Percentiles rank a stretch among this genome's conserved stretches.
phyloP scores from a whole-genome alignment of 768 basidiomycete species.

The Lanmaoa rubissima region DNA sequence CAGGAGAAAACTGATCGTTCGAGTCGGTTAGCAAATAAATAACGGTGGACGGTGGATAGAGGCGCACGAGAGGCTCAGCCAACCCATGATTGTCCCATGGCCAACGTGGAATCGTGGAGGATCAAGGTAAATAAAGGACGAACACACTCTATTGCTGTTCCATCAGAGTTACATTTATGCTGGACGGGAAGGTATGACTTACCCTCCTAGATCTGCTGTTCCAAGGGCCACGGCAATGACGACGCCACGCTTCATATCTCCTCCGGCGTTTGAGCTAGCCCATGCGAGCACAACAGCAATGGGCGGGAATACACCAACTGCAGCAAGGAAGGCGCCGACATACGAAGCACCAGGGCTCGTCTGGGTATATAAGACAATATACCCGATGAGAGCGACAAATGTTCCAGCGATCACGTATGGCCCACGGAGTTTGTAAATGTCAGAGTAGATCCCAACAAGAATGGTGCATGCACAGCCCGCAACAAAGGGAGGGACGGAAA shows the following conservation, averaged over 20 bases:
- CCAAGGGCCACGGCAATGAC: constrained; percentile 55
- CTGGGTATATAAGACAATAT: constrained; percentile 45
- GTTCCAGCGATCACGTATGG: constrained; percentile 47
- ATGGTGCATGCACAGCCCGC: constrained; percentile 46
- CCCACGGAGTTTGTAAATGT: constrained; percentile 43
- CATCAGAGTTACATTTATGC: constrained; percentile 4
- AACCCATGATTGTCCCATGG: too few relatives aligned
- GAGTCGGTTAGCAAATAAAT: constrained; percentile 31
- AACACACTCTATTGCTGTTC: too few relatives aligned
- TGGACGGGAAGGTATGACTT: constrained; percentile 20
- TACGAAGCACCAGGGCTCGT: constrained; percentile 33
- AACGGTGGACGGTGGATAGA: too few relatives aligned
- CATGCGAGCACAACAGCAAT: constrained; percentile 51
- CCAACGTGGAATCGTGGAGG: too few relatives aligned
- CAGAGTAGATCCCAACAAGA: constrained; percentile 40
- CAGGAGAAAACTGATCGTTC: constrained; percentile 37
- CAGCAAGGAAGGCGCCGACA: constrained; percentile 47
- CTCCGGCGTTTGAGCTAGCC: constrained; percentile 54
- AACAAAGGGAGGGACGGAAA: constrained; percentile 51
- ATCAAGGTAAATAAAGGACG: too few relatives aligned
- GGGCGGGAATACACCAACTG: constrained; percentile 55
- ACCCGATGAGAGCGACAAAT: constrained; percentile 48
- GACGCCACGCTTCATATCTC: constrained; percentile 52
- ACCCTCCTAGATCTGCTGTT: constrained; percentile 55
- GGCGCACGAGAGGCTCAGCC: too few relatives aligned